Evolutionary conservation across 306 rosid genomes (phyloP).

Genomic region (Biancaea sappan): DNA sequence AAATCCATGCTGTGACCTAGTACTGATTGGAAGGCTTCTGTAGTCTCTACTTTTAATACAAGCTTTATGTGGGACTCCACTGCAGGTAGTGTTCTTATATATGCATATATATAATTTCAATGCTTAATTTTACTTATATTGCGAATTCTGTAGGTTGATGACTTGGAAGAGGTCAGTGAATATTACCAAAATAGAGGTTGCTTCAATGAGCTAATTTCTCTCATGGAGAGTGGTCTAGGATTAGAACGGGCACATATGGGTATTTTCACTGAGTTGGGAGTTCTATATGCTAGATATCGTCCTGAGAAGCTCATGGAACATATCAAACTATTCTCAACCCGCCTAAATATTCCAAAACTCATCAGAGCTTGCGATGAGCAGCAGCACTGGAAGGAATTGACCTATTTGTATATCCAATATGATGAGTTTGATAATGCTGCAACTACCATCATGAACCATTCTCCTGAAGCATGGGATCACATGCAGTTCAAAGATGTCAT

Average conservation of each 20-base stretch:
- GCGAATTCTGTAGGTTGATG: conserved; percentile 76
- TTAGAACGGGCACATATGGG: conserved; percentile 99
- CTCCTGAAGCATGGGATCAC: conserved; percentile 99
- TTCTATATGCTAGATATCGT: conserved; percentile 96
- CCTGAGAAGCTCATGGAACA: conserved; percentile 99
- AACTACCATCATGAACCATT: conserved; percentile 98
- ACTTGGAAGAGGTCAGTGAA: conserved; percentile 99
- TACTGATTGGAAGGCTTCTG: conserved; percentile 30
- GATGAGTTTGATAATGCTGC: conserved; percentile 99
- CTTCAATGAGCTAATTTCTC: conserved; percentile 93
- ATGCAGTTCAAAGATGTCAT: conserved; percentile 98
- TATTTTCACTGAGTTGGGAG: conserved; percentile 97
- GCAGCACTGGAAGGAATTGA: conserved; percentile 95
- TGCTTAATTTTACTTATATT: conserved; percentile 4
- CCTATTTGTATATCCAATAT: conserved; percentile 94
- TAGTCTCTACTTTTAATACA: conserved; percentile 22
- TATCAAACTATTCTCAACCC: conserved; percentile 92
- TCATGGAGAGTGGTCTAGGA: conserved; percentile 99
- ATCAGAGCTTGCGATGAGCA: conserved; percentile 98
- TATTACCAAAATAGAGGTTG: conserved; percentile 98
- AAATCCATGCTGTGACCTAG: conserved; percentile 10
- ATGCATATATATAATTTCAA: too few species aligned
- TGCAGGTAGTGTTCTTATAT: conserved; percentile 18
- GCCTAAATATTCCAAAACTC: conserved; percentile 97
- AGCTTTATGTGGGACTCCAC: neutral